Percentiles rank a stretch among this genome's conserved stretches.
Conservation (phyloP, 306 rosid genomes). For the Cercis canadensis region DNA sequence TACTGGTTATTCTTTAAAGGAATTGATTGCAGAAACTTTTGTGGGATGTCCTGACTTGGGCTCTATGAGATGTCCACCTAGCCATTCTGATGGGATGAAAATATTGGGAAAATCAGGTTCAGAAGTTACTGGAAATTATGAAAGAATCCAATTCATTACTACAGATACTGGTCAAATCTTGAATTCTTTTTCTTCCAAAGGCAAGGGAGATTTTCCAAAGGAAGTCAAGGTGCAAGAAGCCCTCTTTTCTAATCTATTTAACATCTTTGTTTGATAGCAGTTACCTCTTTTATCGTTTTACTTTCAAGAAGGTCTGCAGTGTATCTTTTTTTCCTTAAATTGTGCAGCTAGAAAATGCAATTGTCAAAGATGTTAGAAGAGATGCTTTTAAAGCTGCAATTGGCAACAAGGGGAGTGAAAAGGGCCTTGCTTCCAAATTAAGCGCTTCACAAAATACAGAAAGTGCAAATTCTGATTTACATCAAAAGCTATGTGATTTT, state of each 20-base stretch:
- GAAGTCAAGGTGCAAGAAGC: constrained; percentile 50
- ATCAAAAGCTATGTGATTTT: constrained; percentile 49
- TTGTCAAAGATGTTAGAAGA: constrained; percentile 37
- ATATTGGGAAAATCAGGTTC: constrained; percentile 37
- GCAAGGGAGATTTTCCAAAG: constrained; percentile 36
- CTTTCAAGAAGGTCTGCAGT: constrained; percentile 33
- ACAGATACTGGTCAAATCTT: constrained; percentile 36
- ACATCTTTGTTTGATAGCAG: constrained; percentile 7
- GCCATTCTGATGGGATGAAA: constrained; percentile 35
- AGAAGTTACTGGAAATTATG: constrained; percentile 37
- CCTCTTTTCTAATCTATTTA: constrained; percentile 25
- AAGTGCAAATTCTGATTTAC: constrained; percentile 47
- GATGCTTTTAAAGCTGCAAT: constrained; percentile 40
- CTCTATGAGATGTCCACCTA: constrained; percentile 33
- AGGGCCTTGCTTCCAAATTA: constrained; percentile 32
- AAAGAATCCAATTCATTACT: constrained; percentile 37
- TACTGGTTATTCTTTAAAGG: constrained; percentile 32
- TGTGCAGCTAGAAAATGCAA: constrained; percentile 56
- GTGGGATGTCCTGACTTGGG: constrained; percentile 39
- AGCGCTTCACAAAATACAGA: constrained; percentile 28
- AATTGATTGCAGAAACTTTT: constrained; percentile 36
- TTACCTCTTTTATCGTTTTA: constrained; percentile 8
- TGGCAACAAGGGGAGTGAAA: constrained; percentile 46
- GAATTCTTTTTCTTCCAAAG: constrained; percentile 41
- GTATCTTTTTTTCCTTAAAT: constrained; percentile 31